These are phyloP conservation scores for Microbotryum lychnidis-dioicae DNA, from an alignment of 1,284 basidiomycete species.

Conservation along the genomic window DNA sequence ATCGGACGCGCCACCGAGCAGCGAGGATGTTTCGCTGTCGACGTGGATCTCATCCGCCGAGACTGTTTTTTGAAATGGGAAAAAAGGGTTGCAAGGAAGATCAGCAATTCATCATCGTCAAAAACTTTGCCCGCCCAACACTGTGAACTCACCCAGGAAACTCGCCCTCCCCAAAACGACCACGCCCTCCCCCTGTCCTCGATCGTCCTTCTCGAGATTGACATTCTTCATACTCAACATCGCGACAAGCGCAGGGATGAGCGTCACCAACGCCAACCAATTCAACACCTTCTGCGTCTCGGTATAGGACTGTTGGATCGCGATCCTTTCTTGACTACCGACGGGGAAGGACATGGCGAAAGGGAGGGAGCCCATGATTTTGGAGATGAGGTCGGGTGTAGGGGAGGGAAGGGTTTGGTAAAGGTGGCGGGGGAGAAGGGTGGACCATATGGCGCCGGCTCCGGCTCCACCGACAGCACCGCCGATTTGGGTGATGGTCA, in stretches of 20 bases:
- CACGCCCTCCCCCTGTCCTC: slow-evolving; percentile 18
- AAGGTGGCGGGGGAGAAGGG: slow-evolving; percentile 30
- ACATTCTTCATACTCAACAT: slow-evolving; percentile 30
- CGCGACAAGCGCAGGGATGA: slow-evolving; percentile 26
- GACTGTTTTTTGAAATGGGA: background rate
- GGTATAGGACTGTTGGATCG: slow-evolving; percentile 33
- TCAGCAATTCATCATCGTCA: background rate
- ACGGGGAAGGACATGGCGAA: slow-evolving; percentile 32
- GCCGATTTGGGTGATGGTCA: slow-evolving; percentile 37
- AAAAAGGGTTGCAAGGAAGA: background rate
- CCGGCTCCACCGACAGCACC: slow-evolving; percentile 36
- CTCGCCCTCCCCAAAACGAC: slow-evolving; percentile 30
- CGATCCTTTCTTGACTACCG: slow-evolving; percentile 22
- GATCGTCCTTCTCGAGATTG: slow-evolving; percentile 25
- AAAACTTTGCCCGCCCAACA: background rate
- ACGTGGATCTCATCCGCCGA: slow-evolving; percentile 4
- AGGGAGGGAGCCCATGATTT: slow-evolving; percentile 34
- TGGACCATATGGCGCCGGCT: slow-evolving; percentile 37
- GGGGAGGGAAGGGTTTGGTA: background rate
- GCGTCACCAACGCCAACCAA: slow-evolving; percentile 22
- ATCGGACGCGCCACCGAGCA: slow-evolving; percentile 8
- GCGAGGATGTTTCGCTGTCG: slow-evolving; percentile 14
- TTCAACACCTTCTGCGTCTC: slow-evolving; percentile 34
- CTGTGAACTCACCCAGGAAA: slow-evolving; percentile 18
- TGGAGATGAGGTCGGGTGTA: slow-evolving; percentile 20